Evolutionary conservation across 495 filamentous ascomycete genomes (phyloP), one percentile per base, ranked within the genome.

Genomic region (Hypoxylon intermedium): DNA sequence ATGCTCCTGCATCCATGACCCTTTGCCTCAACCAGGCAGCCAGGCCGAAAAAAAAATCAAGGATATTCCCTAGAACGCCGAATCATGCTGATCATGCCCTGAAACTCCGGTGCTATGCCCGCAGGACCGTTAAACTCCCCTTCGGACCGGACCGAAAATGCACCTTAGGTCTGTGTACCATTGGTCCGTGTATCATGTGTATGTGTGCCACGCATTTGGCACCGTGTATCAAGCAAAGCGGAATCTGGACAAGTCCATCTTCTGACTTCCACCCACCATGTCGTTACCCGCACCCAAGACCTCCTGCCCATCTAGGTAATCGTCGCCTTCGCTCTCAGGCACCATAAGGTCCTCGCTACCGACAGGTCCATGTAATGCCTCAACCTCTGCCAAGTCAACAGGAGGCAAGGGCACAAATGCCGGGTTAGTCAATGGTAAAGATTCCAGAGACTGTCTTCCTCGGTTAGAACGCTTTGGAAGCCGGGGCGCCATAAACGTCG

Each of bases 331-430:
- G 59, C 88, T 90, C 46, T 88, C 81, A 0, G 88, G 87, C 2
- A 89, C 71, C 13, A 95, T 80, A 38, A 86, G 71, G 63, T 95
- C 91, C 68, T 95, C 91, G 65, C 90, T 93, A 1, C 91, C 90
- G 43, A 82, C 75, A 9, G 64, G 50, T 55, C 23, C 52, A 45
- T 73, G 73, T 30, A 75, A 41, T 18, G 75, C 69, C 58, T 73
- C 72, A 7, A 79, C 67, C 45, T 77, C 74, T 11, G 63, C 67
- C 24, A 75, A 19, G 40, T 77, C 75, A 2, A 75, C 75, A 31
- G 68, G 72, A 1, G 79, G 77, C 12, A 79, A 53, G 9, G 75
- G 75, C 19, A 79, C 60, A 16, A 70, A 72, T 1, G 77, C 70
- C 12, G 77, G 78, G 45, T 80, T 73, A 4, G 24, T 26, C 9